Evolutionary conservation across 1,139 yeast genomes (phyloP).

Genomic region (Candida glucosophila): DNA sequence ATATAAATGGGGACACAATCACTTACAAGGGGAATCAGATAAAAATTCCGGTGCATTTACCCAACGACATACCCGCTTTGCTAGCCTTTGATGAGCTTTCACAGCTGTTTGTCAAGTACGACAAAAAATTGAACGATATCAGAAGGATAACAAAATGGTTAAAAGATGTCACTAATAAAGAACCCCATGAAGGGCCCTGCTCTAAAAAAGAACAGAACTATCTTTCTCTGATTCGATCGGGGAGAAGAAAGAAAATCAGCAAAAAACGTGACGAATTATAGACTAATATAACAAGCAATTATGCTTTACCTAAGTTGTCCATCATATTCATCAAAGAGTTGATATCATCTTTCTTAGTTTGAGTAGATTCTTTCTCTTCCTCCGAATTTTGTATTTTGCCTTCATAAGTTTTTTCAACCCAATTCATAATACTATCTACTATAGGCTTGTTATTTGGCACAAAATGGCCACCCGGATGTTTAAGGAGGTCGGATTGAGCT

Average conservation of each 20-base stretch:
- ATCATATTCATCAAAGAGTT: conserved; percentile 30
- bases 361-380: conserved; percentile 8
- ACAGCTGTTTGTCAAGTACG: conserved; percentile 14
- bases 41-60: conserved; percentile 12
- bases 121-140: conserved; percentile 18
- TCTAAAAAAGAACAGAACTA: conserved; percentile 26
- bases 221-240: conserved; percentile 21
- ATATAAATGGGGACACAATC: conserved; percentile 7
- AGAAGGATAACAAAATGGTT: conserved; percentile 28
- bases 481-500: conserved; percentile 38
- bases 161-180: conserved; percentile 14
- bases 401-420: conserved; percentile 30
- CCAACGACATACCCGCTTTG: conserved; percentile 21
- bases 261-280: conserved; percentile 30
- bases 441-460: conserved; percentile 66
- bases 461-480: conserved; percentile 83
- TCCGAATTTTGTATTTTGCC: conserved; percentile 7
- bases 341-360: conserved; percentile 19
- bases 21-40: conserved; percentile 14
- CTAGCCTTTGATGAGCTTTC: conserved; percentile 18
- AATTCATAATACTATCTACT: conserved; percentile 48
- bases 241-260: conserved; percentile 16
- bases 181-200: conserved; percentile 32
- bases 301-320: conserved; percentile 13
- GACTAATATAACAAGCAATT: conserved; percentile 2